Evolutionary conservation across 1,284 basidiomycete genomes (phyloP).

Genomic region (Mycosarcoma mackinlayi): DNA sequence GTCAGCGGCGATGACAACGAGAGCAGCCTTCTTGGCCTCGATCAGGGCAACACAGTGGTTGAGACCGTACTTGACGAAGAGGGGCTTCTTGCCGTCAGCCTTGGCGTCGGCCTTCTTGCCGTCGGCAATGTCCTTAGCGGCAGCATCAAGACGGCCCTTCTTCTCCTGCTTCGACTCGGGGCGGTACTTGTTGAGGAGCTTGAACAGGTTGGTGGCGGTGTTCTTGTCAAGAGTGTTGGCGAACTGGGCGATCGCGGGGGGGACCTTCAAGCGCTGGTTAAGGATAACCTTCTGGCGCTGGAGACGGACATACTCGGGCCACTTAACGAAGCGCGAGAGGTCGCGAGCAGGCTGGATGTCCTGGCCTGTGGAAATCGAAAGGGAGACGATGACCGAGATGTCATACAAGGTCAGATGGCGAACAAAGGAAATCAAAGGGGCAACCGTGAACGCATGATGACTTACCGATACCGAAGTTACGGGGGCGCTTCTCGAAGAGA

Average conservation of each 20-base stretch:
- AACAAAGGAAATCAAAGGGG: background rate
- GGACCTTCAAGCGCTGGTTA: slow-evolving; percentile 97
- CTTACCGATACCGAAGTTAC: slow-evolving; percentile 95
- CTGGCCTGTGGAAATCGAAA: slow-evolving; percentile 88
- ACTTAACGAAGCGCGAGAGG: slow-evolving; percentile 98
- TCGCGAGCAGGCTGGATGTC: slow-evolving; percentile 91
- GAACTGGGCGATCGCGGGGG: slow-evolving; percentile 98
- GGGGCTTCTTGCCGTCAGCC: slow-evolving; percentile 78
- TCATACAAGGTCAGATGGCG: background rate
- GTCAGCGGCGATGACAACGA: slow-evolving; percentile 97
- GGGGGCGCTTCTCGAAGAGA: slow-evolving; percentile 88
- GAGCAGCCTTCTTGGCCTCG: slow-evolving; percentile 91
- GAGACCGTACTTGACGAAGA: slow-evolving; percentile 95
- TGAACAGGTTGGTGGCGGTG: slow-evolving; percentile 97
- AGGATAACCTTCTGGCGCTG: slow-evolving; percentile 99
- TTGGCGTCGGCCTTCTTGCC: slow-evolving; percentile 68
- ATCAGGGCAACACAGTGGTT: slow-evolving; percentile 96
- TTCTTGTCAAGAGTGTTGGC: slow-evolving; percentile 99
- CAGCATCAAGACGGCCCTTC: slow-evolving; percentile 86
- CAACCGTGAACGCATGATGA: slow-evolving; percentile 29
- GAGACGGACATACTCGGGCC: slow-evolving; percentile 98
- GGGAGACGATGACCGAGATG: background rate
- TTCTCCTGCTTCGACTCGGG: slow-evolving; percentile 97
- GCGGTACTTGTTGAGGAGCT: slow-evolving; percentile 94
- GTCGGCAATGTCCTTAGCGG: slow-evolving; percentile 82